These are phyloP conservation scores for Dactylonectria macrodidyma DNA, from an alignment of 2,329 filamentous ascomycete species.

Conservation along the genomic window DNA sequence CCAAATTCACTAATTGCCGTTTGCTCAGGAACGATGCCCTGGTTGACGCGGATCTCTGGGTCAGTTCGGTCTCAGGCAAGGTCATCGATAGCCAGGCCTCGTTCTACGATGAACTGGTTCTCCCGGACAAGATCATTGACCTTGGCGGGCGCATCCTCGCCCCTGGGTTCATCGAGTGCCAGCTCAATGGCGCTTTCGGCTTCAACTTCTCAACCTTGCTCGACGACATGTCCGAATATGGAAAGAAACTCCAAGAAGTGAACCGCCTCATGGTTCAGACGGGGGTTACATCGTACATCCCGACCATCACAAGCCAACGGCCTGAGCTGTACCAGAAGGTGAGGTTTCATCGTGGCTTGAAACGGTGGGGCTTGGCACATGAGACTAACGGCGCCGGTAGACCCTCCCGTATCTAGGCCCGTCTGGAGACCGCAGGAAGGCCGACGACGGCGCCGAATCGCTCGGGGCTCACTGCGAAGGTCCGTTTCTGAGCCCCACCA, in stretches of 20 bases:
- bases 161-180: slow-evolving; percentile 90
- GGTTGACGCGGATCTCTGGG: slow-evolving; percentile 87
- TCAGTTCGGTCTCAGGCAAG: slow-evolving; percentile 85
- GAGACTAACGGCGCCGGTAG: slow-evolving; percentile 52
- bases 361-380: slow-evolving; percentile 38
- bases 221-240: slow-evolving; percentile 78
- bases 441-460: slow-evolving; percentile 84
- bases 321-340: slow-evolving; percentile 87
- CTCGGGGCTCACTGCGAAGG: slow-evolving; percentile 94
- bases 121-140: slow-evolving; percentile 83
- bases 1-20: slow-evolving; percentile 91
- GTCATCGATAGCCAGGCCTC: slow-evolving; percentile 79
- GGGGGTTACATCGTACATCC: slow-evolving; percentile 90
- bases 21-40: slow-evolving; percentile 78
- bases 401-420: slow-evolving; percentile 84
- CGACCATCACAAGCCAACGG: slow-evolving; percentile 86
- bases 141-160: slow-evolving; percentile 87
- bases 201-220: slow-evolving; percentile 91
- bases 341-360: slow-evolving; percentile 27
- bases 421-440: slow-evolving; percentile 71
- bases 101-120: slow-evolving; percentile 77
- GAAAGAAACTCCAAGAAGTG: slow-evolving; percentile 78
- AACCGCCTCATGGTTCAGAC: slow-evolving; percentile 82
- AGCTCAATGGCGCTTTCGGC: slow-evolving; percentile 92
- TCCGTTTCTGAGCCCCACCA: slow-evolving; percentile 85